Percentiles rank a stretch among this genome's conserved stretches.
These are phyloP conservation scores for Hypomontagnella monticulosa DNA, from an alignment of 495 filamentous ascomycete species.

Conservation along the genomic window DNA sequence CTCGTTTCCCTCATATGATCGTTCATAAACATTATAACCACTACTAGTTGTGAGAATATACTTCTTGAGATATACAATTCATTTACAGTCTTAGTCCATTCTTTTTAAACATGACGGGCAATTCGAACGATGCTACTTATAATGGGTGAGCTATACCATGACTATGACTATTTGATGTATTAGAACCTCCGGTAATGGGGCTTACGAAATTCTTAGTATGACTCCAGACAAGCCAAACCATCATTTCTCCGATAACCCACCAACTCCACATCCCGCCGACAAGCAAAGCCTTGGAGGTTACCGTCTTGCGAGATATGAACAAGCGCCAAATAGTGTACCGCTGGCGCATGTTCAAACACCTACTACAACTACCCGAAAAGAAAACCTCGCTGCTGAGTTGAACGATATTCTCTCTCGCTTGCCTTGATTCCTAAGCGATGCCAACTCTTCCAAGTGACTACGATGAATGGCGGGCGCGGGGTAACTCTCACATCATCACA, in stretches of 20 bases:
- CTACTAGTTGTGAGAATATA: no score
- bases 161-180: background rate
- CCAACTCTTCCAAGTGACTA: no score
- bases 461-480: no score
- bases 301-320: background rate
- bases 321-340: conserved; percentile 1
- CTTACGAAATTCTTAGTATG: background rate
- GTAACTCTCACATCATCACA: no score
- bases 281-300: conserved; percentile 13
- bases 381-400: background rate
- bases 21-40: no score
- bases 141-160: background rate
- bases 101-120: background rate
- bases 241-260: conserved; percentile 2
- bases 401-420: background rate
- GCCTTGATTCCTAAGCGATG: background rate
- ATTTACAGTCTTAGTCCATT: no score
- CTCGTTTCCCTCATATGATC: no score
- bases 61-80: no score
- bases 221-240: background rate
- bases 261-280: conserved; percentile 6
- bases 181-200: no score
- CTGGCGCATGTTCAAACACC: background rate
- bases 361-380: background rate
- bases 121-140: background rate